phyloP scores from a whole-genome alignment of 805 yeast species.

The Candida nanaspora region DNA sequence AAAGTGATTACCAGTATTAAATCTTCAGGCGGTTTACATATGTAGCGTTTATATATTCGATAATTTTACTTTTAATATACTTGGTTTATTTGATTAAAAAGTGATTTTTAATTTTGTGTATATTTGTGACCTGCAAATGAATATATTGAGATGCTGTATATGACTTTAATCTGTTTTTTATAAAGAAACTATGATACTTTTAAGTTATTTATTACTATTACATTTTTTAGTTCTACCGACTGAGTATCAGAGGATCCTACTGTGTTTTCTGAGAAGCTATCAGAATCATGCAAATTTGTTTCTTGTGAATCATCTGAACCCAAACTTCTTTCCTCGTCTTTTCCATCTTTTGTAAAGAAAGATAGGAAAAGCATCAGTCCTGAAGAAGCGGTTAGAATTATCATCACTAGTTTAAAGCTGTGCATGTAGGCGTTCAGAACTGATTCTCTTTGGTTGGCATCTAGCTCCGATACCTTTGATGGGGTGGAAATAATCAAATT shows the following conservation, averaged over 20 bases:
- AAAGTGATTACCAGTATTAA: slow-evolving; percentile 11
- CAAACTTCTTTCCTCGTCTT: slow-evolving; percentile 5
- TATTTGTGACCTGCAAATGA: neutral
- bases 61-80: no score
- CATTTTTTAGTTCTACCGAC: no score
- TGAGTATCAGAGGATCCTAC: no score
- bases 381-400: slow-evolving; percentile 8
- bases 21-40: slow-evolving; percentile 9
- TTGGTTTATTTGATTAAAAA: no score
- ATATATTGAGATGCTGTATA: no score
- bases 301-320: no score
- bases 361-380: slow-evolving; percentile 11
- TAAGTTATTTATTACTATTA: no score
- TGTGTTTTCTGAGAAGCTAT: no score
- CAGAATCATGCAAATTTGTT: no score
- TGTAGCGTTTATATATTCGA: no score
- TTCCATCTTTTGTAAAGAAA: slow-evolving; percentile 6
- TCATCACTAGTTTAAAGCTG: slow-evolving; percentile 9
- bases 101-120: neutral
- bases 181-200: no score
- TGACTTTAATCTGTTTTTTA: no score
- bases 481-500: slow-evolving; percentile 2
- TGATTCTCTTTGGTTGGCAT: neutral
- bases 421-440: slow-evolving; percentile 7
- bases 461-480: slow-evolving; percentile 1